Base-by-base conservation (phyloP, 1,284 basidiomycete genomes). In the Papiliotrema terrestris region DNA sequence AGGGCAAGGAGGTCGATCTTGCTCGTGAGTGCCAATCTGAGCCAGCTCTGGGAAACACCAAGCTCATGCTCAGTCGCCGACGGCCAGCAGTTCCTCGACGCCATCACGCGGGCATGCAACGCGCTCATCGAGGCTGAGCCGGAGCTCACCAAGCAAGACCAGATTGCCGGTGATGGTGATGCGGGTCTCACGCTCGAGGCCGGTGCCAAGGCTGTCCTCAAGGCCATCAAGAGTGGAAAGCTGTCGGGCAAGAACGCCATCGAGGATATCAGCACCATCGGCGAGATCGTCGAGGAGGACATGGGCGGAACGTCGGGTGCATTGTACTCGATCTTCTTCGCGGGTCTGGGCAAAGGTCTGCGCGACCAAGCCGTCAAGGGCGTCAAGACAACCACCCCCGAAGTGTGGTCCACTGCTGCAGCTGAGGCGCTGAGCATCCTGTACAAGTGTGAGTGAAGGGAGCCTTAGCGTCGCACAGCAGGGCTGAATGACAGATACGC, bases 291-390 rank as follows among this genome's bases (percentile, higher is more conserved):
- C 3, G 90, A 93, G 75, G 85, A 88, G 63, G 81, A 83, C 50
- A 96, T 96, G 92, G 93, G 90, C 32, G 93, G 93, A 19, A 96
- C 92, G 5, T 89, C 86, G 58, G 93, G 92, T 6, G 93, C 91
- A 1, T 77, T 96, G 26, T 96, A 94, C 73, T 91, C 90, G 87
- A 95, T 95, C 61, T 93, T 95, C 48, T 89, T 91, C 1, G 87
- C 90, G 71, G 86, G 85, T 11, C 78, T 95, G 26, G 82, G 67
- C 4, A 66, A 63, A 52, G 61, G 54, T 1, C 43, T 71, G 41
- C 49, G 68, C 48, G 65, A 68, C 48, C 43, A 54, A 22, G 63
- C 63, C 3, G 52, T 39, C 8, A 32, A 50, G 22, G 63, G 66
- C 14, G 52, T 61, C 3, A 61, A 55, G 48, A 49, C 54, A 5